Base-by-base conservation (phyloP, 495 filamentous ascomycete genomes). In the Xylaria scruposa region DNA sequence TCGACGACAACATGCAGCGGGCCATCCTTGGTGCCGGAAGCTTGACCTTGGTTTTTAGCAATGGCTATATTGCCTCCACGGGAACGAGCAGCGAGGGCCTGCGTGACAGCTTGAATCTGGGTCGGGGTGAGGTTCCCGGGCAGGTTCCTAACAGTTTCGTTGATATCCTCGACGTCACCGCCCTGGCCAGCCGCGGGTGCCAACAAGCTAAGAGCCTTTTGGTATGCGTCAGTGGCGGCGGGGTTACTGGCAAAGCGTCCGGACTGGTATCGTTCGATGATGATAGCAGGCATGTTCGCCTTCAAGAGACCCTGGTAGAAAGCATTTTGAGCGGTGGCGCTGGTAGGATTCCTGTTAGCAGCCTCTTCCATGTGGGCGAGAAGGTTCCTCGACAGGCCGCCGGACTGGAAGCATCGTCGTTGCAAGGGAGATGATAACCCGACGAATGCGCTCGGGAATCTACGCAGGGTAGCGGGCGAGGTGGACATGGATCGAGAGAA, bases 1-100 rank as follows among this genome's bases (percentile, higher is more conserved):
- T 98, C 95, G n/a, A 98, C 94, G 24, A 98, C 94, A 24, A 99
- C 96, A 77, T 98, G 93, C 46, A 98, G 85, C 17, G 95, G 96
- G 54, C 90, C 88, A 46, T 90, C 89, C 81, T 94, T 95, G 3
- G 85, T 90, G 56, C 93, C 93, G 78, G 83, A 67, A 73, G 82
- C 76, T 9, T 70, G 68, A 77, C 80, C 69, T 81, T 82, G 49
- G 29, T 71, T 72, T 83, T 85, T 78, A 17, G 82, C 74, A 36
- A 88, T 81, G 7, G 87, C 86, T 68, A 92, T 76, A 77, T 91
- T 91, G 67, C 89, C 88, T 46, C 93, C 94, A 51, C 87, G 84
- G 53, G 86, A 87, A 31, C 89, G 89, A 70, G 94, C 94, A 64
- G 92, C 93, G 60, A 97, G 88, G 54, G 95, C 96, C 79, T 97